Evolutionary conservation across 1,284 basidiomycete genomes (phyloP), one percentile per base, ranked within the genome.

Genomic region (Tylopilus sp.): DNA sequence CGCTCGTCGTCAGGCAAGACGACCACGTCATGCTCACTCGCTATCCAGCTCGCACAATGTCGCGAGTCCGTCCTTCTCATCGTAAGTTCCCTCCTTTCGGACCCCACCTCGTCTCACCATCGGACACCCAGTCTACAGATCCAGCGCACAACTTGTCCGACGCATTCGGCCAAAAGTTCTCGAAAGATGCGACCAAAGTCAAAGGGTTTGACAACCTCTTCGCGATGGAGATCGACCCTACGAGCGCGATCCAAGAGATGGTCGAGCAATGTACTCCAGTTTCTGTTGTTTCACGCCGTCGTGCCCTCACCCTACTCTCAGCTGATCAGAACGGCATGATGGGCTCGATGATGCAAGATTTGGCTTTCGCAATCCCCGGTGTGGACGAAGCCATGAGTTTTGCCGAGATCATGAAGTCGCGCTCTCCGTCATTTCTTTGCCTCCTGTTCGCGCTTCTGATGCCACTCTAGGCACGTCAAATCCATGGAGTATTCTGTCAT

Each of bases 311-410:
- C 18, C 12, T 10, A 5, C 16, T 12, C 34, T 36, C 61, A 93
- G 90, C 91, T 55, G 93, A 97, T 66, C 82, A 84, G 51, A 91
- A 91, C 60, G 94, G 93, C 5, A 92, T 92, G 76, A 97, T 99
- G 95, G 93, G 93, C 30, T 86, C 89, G 55, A 98, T 99, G 92
- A 97, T 99, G 93, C 96, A 99, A 69, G 96, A 99, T 71, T 79
- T 99, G 34, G 97, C 96, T 0, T 99, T 99, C 64, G 95, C 97
- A 1, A 99, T 99, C 53, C 96, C 96, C 0, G 96, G 96, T 73
- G 96, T 99, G 1, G 96, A 99, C 65, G 96, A 99, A 71, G 96
- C 96, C 3, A 99, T 99, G 96, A 96, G 94, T 52, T 99, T 99
- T 61, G 97, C 96, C 0, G 96, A 99, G 71, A 97, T 99, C 71